Percentiles rank a stretch among this genome's conserved stretches.
phyloP scores from a whole-genome alignment of 148 eudicot species.

The Vaccinium vitisidaea region DNA sequence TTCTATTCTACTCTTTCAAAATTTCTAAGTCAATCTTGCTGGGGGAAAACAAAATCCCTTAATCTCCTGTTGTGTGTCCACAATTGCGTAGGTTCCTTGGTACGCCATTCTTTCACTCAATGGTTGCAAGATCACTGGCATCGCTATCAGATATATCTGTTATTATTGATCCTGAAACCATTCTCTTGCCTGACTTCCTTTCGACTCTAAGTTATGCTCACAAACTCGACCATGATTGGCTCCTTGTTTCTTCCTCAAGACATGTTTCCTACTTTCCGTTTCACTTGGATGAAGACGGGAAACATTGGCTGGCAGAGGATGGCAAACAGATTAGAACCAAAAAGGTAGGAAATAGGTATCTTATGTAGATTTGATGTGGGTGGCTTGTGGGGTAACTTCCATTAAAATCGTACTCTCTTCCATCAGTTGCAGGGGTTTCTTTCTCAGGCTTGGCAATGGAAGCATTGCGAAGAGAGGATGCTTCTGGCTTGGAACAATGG shows the following conservation, averaged over 20 bases:
- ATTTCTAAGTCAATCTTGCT: background rate
- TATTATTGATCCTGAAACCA: constrained; percentile 68
- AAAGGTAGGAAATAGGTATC: constrained; percentile 50
- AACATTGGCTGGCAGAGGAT: constrained; percentile 59
- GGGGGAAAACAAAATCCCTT: background rate
- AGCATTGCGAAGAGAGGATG: constrained; percentile 47
- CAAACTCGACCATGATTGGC: constrained; percentile 90
- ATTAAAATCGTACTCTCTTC: constrained; percentile 29
- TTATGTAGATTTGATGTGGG: constrained; percentile 21
- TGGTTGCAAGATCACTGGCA: constrained; percentile 84
- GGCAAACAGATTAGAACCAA: constrained; percentile 35
- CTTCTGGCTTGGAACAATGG: constrained; percentile 88
- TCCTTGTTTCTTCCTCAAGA: constrained; percentile 61
- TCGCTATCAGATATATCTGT: constrained; percentile 69
- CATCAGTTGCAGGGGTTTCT: constrained; percentile 80
- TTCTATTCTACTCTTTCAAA: background rate
- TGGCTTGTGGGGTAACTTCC: constrained; percentile 10
- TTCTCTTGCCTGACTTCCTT: constrained; percentile 71
- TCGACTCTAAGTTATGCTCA: constrained; percentile 53
- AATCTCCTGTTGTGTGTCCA: constrained; percentile 4
- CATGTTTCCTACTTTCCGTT: constrained; percentile 55
- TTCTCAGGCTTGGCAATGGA: constrained; percentile 37
- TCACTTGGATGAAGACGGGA: constrained; percentile 53
- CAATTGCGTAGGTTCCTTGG: constrained; percentile 54
- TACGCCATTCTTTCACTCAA: constrained; percentile 87